Base-by-base conservation (phyloP, 2,329 filamentous ascomycete genomes). In the Septoria linicola region DNA sequence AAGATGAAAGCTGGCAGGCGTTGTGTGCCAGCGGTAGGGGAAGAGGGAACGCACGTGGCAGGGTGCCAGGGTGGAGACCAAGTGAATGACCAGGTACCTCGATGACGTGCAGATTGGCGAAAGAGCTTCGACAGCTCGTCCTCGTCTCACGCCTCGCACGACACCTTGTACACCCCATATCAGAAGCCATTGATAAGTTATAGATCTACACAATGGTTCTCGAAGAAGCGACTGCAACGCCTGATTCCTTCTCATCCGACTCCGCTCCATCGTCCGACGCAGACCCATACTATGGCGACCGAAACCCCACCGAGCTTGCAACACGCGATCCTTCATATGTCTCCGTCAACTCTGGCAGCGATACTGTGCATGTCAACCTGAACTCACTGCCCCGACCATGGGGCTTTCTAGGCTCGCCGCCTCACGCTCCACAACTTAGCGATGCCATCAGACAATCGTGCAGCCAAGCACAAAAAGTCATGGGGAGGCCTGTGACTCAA, bases 221-320 rank as follows among this genome's bases (percentile, higher is more conserved):
- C 23, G 54, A 56, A 43, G 54, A 56, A 21, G 35, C 67, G 73
- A n/a, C 35, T 16, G 21, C 44, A 1, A 14, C 20, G 17, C 64
- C 72, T 59, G 70, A 73, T 36, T 59, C 67, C 7, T 60, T 67
- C 4, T 58, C 69, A 53, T 35, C 55, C 47, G 57, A 61, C 23
- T 14, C 37, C 16, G 14, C 64, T 6, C 66, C 63, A 31, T 58
- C 68, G 49, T 67, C 67, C 57, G 68, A 71, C 49, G 58, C 63
- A 53, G 72, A 74, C 51, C 64, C 67, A 1, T 73, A 70, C 54
- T 68, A 70, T 57, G 55, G 55, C 53, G 53, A 71, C 40, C 66
- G 60, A 51, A 53, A 61, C 40, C 62, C 73, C 19, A 66, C 70
- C 11, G 59, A 65, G 45, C 68, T 72, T 14, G 52, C 68, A 16